These are phyloP conservation scores for Papiliotrema flavescens DNA, from an alignment of 1,284 basidiomycete species.

Conservation along the genomic window DNA sequence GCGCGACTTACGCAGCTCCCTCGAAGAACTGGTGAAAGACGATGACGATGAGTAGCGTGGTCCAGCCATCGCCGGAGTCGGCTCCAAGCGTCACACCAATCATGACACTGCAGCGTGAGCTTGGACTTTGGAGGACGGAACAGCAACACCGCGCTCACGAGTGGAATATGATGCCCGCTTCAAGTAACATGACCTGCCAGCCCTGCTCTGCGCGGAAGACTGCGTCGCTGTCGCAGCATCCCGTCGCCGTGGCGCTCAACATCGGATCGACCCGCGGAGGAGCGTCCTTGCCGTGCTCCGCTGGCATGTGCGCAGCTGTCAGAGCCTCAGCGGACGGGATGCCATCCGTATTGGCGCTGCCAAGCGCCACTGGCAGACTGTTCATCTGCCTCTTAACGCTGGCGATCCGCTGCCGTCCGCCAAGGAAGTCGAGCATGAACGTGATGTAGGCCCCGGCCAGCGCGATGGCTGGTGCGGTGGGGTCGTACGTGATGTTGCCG, in stretches of 20 bases:
- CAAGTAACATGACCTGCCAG: conserved; percentile 45
- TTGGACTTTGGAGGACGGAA: neutral
- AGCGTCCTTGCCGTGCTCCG: neutral
- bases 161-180: conserved; percentile 51
- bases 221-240: conserved; percentile 12
- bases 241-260: neutral
- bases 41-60: conserved; percentile 10
- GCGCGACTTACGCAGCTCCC: conserved; percentile 14
- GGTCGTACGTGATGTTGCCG: conserved; percentile 48
- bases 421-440: conserved; percentile 45
- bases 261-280: neutral
- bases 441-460: conserved; percentile 38
- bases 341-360: neutral
- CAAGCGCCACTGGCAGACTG: neutral
- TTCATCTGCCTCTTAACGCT: neutral
- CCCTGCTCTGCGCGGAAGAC: conserved; percentile 20
- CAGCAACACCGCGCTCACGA: conserved; percentile 16
- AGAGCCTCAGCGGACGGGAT: too few relatives aligned
- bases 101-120: neutral
- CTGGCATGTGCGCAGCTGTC: conserved; percentile 6
- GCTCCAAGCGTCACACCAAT: conserved; percentile 8
- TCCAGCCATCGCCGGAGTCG: conserved; percentile 13
- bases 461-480: conserved; percentile 47
- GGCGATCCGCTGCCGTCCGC: conserved; percentile 18
- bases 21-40: conserved; percentile 38